A percentile compares a stretch with the other conserved stretches of the same genome.
phyloP scores from a whole-genome alignment of 495 filamentous ascomycete species.

The Astrocystis sublimbata region DNA sequence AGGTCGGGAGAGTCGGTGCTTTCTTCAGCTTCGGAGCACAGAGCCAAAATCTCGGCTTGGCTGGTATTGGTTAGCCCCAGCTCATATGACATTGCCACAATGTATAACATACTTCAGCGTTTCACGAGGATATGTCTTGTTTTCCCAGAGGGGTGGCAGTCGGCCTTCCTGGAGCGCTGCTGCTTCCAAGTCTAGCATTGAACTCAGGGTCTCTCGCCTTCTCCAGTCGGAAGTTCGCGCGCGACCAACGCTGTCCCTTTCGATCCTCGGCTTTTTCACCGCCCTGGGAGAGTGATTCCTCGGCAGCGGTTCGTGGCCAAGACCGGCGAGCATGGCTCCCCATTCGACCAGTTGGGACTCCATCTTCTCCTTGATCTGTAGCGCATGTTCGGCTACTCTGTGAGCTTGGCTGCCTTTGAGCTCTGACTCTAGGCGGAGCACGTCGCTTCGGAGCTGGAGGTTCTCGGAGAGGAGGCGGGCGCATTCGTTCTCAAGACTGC shows the following conservation, averaged over 20 bases:
- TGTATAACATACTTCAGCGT: constrained; percentile 66
- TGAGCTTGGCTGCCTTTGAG: constrained; percentile 50
- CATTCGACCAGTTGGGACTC: constrained; percentile 70
- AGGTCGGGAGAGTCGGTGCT: constrained; percentile 63
- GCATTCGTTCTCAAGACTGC: constrained; percentile 79
- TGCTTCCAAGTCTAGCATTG: constrained; percentile 50
- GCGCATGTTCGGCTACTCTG: constrained; percentile 61
- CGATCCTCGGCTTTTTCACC: constrained; percentile 32
- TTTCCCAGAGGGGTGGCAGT: constrained; percentile 81
- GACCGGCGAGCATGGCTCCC: constrained; percentile 59
- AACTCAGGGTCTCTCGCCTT: constrained; percentile 47
- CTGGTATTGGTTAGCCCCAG: constrained; percentile 35
- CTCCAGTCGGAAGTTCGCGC: constrained; percentile 44
- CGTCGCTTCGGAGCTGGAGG: constrained; percentile 74
- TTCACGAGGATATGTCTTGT: constrained; percentile 70
- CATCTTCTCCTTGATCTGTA: constrained; percentile 67
- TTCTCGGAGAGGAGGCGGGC: constrained; percentile 85
- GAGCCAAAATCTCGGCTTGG: constrained; percentile 46
- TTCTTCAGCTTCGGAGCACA: constrained; percentile 52
- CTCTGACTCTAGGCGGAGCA: constrained; percentile 72
- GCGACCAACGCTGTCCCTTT: constrained; percentile 31
- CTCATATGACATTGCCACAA: background rate
- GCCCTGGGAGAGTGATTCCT: constrained; percentile 40
- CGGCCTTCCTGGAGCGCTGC: constrained; percentile 61
- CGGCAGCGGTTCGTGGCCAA: constrained; percentile 54